phyloP scores from a whole-genome alignment of 2,329 filamentous ascomycete species.

The Diplodia intermedia region DNA sequence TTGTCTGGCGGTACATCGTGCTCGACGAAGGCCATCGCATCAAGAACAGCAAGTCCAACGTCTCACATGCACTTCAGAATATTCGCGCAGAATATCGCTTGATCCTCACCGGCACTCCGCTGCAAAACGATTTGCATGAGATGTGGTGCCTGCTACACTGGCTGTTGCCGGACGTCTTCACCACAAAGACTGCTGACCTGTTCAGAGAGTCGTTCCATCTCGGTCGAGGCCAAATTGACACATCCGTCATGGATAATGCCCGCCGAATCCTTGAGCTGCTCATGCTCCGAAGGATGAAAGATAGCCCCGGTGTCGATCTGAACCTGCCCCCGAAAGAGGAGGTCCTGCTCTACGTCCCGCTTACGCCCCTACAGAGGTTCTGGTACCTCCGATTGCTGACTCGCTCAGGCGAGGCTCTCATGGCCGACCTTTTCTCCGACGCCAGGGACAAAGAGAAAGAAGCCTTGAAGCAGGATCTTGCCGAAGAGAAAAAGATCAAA shows the following conservation, averaged over 20 bases:
- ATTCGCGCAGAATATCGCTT: conserved; percentile 58
- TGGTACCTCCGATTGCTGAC: conserved; percentile 66
- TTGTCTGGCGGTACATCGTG: conserved; percentile 99
- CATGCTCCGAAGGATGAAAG: conserved; percentile 67
- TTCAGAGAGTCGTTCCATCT: conserved; percentile 66
- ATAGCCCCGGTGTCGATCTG: conserved; percentile 60
- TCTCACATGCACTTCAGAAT: conserved; percentile 52
- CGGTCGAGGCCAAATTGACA: conserved; percentile 60
- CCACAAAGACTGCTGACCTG: conserved; percentile 55
- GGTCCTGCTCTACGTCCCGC: conserved; percentile 62
- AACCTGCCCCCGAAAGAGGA: conserved; percentile 65
- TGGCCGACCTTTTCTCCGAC: conserved; percentile 61
- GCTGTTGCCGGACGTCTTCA: conserved; percentile 66
- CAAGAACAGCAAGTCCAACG: conserved; percentile 74
- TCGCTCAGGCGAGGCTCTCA: conserved; percentile 57
- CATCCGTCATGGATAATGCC: conserved; percentile 60
- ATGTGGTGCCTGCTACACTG: conserved; percentile 65
- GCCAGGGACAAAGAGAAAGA: conserved; percentile 55
- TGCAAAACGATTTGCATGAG: conserved; percentile 66
- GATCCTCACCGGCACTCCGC: conserved; percentile 62
- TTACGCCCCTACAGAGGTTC: conserved; percentile 64
- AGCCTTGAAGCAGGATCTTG: conserved; percentile 47
- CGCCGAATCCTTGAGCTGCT: conserved; percentile 62
- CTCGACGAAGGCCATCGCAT: conserved; percentile 99
- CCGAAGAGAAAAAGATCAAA: conserved; percentile 46